phyloP scores from a whole-genome alignment of 805 yeast species.

The Yarrowia hollandica region DNA sequence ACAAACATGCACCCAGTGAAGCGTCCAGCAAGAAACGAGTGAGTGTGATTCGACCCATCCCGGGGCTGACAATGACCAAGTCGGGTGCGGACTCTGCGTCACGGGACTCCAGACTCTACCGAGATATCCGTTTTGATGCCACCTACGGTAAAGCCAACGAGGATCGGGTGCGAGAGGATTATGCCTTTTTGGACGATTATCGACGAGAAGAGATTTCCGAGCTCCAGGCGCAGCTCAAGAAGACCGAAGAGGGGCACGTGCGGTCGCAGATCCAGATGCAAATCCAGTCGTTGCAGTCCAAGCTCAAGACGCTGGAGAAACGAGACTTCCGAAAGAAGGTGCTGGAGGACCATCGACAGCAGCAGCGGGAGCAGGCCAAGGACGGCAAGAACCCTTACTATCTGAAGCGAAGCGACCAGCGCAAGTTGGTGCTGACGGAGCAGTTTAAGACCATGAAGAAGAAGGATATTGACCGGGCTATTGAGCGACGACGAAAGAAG shows the following conservation, averaged over 20 bases:
- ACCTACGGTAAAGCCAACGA: slow-evolving; percentile 83
- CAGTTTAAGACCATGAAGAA: slow-evolving; percentile 43
- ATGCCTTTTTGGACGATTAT: slow-evolving; percentile 83
- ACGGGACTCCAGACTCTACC: slow-evolving; percentile 46
- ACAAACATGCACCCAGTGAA: slow-evolving; percentile 88
- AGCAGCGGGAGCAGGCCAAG: slow-evolving; percentile 75
- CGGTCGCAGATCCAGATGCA: slow-evolving; percentile 43
- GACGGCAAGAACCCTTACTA: slow-evolving; percentile 70
- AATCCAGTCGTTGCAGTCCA: slow-evolving; percentile 41
- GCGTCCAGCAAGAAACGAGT: slow-evolving; percentile 72
- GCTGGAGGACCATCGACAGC: slow-evolving; percentile 62
- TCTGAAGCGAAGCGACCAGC: slow-evolving; percentile 43
- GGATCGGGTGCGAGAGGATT: slow-evolving; percentile 66
- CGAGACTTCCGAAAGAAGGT: slow-evolving; percentile 74
- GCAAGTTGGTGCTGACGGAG: slow-evolving; percentile 43
- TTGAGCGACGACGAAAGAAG: slow-evolving; percentile 44
- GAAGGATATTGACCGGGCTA: slow-evolving; percentile 40
- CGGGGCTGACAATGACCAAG: slow-evolving; percentile 39
- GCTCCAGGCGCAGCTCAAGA: slow-evolving; percentile 51
- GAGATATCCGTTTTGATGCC: slow-evolving; percentile 88
- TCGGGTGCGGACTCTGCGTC: slow-evolving; percentile 39
- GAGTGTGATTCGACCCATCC: slow-evolving; percentile 68
- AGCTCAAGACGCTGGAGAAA: slow-evolving; percentile 65
- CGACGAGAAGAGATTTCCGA: slow-evolving; percentile 69
- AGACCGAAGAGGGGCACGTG: slow-evolving; percentile 36